Evolutionary conservation across 139 green algal genomes (phyloP).

Genomic region (Chlamydomonas applanata): DNA sequence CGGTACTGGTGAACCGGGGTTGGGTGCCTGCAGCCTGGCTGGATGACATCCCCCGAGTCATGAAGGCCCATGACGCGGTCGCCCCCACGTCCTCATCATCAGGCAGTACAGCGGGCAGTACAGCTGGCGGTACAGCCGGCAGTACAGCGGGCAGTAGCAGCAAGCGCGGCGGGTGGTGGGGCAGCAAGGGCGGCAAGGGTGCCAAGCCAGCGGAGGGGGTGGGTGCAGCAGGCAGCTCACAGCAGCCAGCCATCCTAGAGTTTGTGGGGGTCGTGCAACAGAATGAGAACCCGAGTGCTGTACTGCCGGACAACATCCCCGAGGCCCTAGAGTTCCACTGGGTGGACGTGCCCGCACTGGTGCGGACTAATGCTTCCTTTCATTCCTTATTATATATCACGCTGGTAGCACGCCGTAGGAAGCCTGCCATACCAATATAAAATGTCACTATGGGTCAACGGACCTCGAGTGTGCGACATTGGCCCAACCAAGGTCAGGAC

Average conservation of each 20-base stretch:
- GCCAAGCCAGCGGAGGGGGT: not conserved
- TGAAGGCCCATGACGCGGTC: not conserved
- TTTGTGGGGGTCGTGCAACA: constrained; percentile 61
- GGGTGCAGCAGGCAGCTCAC: not conserved
- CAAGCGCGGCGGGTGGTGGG: not conserved
- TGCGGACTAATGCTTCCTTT: constrained; percentile 18
- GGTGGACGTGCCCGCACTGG: constrained; percentile 61
- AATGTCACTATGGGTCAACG: no score
- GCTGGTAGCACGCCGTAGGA: no score
- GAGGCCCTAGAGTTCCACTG: constrained; percentile 58
- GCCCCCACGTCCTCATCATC: not conserved
- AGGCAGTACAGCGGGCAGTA: not conserved
- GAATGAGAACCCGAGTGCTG: constrained; percentile 62
- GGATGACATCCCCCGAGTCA: constrained; percentile 12
- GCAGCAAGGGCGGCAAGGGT: not conserved
- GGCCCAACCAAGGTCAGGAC: no score
- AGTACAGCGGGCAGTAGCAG: not conserved
- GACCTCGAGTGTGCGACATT: no score
- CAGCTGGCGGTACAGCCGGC: not conserved
- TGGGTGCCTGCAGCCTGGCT: constrained; percentile 72
- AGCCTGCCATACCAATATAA: no score
- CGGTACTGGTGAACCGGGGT: constrained; percentile 71
- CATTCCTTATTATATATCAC: no score
- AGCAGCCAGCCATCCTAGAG: constrained; percentile 6
- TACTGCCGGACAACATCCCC: constrained; percentile 73